phyloP scores from a whole-genome alignment of 2,329 filamentous ascomycete species.

The Graphium sp. region DNA sequence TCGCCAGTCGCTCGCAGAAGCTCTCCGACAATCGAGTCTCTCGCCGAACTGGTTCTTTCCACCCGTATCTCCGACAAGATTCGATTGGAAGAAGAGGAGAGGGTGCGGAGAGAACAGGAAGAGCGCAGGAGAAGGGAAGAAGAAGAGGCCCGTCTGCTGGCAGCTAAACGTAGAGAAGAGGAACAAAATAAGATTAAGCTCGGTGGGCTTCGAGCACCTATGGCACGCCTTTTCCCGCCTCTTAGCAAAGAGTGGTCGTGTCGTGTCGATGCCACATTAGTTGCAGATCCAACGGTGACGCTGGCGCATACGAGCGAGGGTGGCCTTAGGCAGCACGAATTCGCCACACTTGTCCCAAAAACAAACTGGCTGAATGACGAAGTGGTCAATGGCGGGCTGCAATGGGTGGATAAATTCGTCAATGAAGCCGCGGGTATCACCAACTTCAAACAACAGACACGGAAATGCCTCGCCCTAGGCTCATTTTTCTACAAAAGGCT shows the following conservation, averaged over 20 bases:
- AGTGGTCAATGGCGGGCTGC: slow-evolving; percentile 50
- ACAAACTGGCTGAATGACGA: slow-evolving; percentile 62
- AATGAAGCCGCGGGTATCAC: slow-evolving; percentile 38
- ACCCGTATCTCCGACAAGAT: too few species aligned
- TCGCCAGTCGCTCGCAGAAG: too few species aligned
- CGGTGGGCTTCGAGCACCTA: slow-evolving; percentile 3
- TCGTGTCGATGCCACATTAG: not conserved
- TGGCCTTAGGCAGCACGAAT: slow-evolving; percentile 30
- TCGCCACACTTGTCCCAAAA: slow-evolving; percentile 39
- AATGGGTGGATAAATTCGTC: slow-evolving; percentile 39
- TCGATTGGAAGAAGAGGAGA: slow-evolving; percentile 2
- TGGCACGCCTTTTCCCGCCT: slow-evolving; percentile 1
- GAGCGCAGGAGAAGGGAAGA: not conserved
- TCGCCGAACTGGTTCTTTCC: too few species aligned
- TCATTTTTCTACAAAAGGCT: slow-evolving; percentile 49
- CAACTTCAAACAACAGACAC: slow-evolving; percentile 25
- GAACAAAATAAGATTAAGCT: slow-evolving; percentile 1
- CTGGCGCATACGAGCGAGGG: slow-evolving; percentile 3
- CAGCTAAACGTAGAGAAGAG: too few species aligned
- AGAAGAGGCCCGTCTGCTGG: slow-evolving; percentile 1
- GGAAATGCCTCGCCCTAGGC: slow-evolving; percentile 45
- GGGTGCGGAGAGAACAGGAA: slow-evolving; percentile 1
- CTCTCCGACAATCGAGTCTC: too few species aligned
- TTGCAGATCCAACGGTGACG: not conserved
- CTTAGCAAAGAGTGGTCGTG: slow-evolving; percentile 2